Conservation (phyloP, 768 basidiomycete species). For the Xanthoconium stramineum region DNA sequence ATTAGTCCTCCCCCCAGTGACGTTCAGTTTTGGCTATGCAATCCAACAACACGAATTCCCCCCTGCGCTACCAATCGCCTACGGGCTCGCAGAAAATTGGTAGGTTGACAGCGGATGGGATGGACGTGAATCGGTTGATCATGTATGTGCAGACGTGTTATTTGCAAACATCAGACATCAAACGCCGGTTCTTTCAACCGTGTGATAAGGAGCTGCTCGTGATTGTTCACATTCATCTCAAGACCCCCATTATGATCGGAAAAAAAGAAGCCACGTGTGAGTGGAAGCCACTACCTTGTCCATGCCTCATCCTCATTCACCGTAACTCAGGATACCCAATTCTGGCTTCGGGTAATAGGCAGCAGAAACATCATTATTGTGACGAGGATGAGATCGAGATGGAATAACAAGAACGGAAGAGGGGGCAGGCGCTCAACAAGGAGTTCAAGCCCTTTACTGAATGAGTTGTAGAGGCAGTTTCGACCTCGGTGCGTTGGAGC, state of each 20-base stretch:
- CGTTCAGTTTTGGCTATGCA: no score
- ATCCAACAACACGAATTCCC: no score
- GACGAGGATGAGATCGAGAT: constrained; percentile 99
- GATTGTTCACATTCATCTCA: constrained; percentile 90
- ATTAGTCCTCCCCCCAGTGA: no score
- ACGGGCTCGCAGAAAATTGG: constrained; percentile 89
- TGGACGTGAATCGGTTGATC: constrained; percentile 1
- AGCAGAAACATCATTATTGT: constrained; percentile 93
- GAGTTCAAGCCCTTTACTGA: constrained; percentile 94
- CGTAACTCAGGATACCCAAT: constrained; percentile 77
- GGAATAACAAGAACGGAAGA: constrained; percentile 90
- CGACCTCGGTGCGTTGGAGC: constrained; percentile 57
- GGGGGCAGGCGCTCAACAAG: constrained; percentile 84
- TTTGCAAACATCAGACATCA: constrained; percentile 98
- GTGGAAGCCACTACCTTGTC: constrained; percentile 16
- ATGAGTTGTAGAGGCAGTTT: constrained; percentile 79
- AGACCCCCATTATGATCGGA: constrained; percentile 95
- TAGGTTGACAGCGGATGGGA: constrained; percentile 34
- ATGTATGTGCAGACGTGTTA: constrained; percentile 63
- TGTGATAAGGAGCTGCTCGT: constrained; percentile 95
- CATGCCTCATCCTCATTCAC: neutral
- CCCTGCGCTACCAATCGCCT: constrained; percentile 70
- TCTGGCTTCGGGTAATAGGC: constrained; percentile 82
- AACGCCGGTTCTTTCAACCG: constrained; percentile 98
- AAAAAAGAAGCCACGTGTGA: constrained; percentile 94